Evolutionary conservation across 2,329 filamentous ascomycete species (phyloP).

Genomic region (Calonectria naviculata): DNA sequence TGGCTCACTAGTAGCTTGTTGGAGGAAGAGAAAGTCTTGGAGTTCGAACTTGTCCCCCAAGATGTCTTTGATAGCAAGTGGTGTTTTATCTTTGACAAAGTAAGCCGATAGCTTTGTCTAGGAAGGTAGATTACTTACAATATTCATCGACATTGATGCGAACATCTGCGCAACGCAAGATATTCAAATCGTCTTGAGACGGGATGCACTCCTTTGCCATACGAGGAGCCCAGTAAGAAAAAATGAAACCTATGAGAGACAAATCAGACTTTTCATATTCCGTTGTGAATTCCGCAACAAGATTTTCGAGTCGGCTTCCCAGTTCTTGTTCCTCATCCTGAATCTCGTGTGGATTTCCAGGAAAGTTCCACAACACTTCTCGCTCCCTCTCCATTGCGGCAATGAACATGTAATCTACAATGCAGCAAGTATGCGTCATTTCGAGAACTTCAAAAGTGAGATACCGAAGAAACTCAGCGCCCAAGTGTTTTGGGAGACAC

Average conservation of each 20-base stretch:
- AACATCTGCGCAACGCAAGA: neutral
- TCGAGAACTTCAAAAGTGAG: constrained; percentile 9
- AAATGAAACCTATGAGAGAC: neutral
- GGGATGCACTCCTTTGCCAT: constrained; percentile 10
- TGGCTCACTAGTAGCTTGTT: too few species aligned
- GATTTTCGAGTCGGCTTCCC: neutral
- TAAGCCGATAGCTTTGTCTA: neutral
- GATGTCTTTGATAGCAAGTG: fast-evolving
- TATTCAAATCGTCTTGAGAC: neutral
- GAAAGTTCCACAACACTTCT: neutral
- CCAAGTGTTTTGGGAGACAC: neutral
- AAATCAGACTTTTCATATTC: neutral
- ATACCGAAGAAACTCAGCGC: neutral
- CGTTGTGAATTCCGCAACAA: neutral
- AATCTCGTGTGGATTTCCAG: neutral
- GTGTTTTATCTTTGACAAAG: neutral
- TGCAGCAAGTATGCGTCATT: constrained; percentile 14
- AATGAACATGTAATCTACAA: neutral
- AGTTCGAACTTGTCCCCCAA: neutral
- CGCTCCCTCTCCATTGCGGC: fast-evolving
- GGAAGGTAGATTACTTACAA: neutral
- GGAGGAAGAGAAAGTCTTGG: neutral
- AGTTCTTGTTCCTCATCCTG: neutral
- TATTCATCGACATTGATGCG: neutral
- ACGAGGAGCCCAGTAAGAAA: neutral